Base-by-base conservation (phyloP, 306 rosid species). In the Cicer chorassanicum region DNA sequence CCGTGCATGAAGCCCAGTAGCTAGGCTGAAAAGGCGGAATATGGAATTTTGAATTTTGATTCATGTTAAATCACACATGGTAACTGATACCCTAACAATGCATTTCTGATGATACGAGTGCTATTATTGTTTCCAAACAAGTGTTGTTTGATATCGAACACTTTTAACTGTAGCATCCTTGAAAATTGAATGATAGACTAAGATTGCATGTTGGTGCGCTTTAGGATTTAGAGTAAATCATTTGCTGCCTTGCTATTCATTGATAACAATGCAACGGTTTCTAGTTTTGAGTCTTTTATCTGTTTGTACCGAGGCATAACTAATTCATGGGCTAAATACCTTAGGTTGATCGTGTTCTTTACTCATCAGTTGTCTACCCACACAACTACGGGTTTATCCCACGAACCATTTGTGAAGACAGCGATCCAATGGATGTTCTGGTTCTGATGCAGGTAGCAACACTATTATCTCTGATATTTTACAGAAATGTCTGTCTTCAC, bases 351-450 rank as follows among this genome's bases (percentile, higher is more conserved):
- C 96, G 99, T 64, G 57, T 92, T 72, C 99, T 94, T 83, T 94
- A 94, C 88, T 92, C 99, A 40, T 94, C 97, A 1, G 97, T 94
- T 80, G 99, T 94, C 74, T 94, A 94, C 79, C 97, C 99, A 56
- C 99, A 94, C 91, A 94, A 94, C 82, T 90, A 92, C 43, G 99
- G 99, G 78, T 92, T 92, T 86, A 92, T 94, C 76, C 99, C 99
- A 7, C 87, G 99, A 54, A 94, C 97, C 76, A 65, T 92, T 24
- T 94, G 99, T 70, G 99, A 94, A 80, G 99, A 94, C 75, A 92
- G 99, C 60, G 99, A 94, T 87, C 99, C 96, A 21, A 86, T 94
- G 91, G 99, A 94, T 68, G 99, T 94, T 77, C 86, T 94, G 73
- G 50, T 92, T 62, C 85, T 94, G 77, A 94, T 94, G 99, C 99